Percentiles rank a stretch among this genome's conserved stretches.
Conservation (phyloP, 495 filamentous ascomycete species). For the Lasiosphaeria ovina region DNA sequence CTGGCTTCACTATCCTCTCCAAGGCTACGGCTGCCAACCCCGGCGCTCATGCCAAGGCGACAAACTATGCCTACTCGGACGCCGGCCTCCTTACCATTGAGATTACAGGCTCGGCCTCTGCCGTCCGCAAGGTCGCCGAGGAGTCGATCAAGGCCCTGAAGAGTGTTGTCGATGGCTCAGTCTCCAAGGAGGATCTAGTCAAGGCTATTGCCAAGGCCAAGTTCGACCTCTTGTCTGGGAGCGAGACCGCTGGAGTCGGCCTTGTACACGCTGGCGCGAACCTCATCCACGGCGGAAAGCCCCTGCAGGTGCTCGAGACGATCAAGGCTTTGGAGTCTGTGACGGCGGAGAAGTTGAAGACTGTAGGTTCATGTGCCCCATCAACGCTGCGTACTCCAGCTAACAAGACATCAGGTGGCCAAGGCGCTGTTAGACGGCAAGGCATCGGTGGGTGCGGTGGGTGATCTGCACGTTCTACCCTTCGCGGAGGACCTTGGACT, state of each 20-base stretch:
- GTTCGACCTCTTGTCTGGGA: slow-evolving; percentile 84
- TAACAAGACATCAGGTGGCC: slow-evolving; percentile 62
- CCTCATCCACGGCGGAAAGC: slow-evolving; percentile 73
- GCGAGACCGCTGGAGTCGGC: slow-evolving; percentile 73
- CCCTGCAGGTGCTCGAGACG: slow-evolving; percentile 81
- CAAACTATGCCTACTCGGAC: slow-evolving; percentile 86
- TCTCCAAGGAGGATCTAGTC: slow-evolving; percentile 78
- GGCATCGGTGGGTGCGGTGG: slow-evolving; percentile 81
- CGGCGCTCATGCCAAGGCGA: slow-evolving; percentile 64
- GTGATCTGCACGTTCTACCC: slow-evolving; percentile 84
- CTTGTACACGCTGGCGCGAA: slow-evolving; percentile 51
- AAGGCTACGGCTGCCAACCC: slow-evolving; percentile 68
- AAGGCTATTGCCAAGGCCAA: slow-evolving; percentile 93
- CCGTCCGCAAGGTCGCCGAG: slow-evolving; percentile 56
- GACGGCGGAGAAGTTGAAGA: slow-evolving; percentile 77
- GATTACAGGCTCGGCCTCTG: slow-evolving; percentile 67
- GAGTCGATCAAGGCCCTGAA: slow-evolving; percentile 77
- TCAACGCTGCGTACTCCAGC: slow-evolving; percentile 12
- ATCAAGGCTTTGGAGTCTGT: slow-evolving; percentile 78
- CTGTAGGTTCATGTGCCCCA: slow-evolving; percentile 58
- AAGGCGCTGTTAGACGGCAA: slow-evolving; percentile 83
- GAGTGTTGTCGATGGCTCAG: slow-evolving; percentile 68
- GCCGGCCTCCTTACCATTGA: slow-evolving; percentile 84
- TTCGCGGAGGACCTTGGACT: slow-evolving; percentile 92
- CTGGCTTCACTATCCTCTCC: slow-evolving; percentile 84